Base-by-base conservation (phyloP, 1,284 basidiomycete species). In the Rhodotorula sp. region DNA sequence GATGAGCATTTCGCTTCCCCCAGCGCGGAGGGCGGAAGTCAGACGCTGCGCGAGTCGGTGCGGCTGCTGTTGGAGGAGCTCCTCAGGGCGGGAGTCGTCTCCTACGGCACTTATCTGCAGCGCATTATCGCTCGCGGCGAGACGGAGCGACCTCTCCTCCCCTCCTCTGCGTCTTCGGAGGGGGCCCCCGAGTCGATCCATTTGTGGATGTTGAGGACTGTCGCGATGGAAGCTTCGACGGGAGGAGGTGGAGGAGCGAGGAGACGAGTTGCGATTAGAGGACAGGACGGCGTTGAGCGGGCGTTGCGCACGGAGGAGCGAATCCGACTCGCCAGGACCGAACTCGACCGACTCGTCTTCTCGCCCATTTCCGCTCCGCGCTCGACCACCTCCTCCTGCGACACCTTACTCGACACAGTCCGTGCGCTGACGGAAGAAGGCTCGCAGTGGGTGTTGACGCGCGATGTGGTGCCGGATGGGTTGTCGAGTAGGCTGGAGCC, bases 81-180 rank as follows among this genome's bases (percentile, higher is more conserved):
- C 31, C 60, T 71, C 44, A 62, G 73, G 15, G 60, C 58, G 3
- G 67, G 65, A 7, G 71, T 71, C 26, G 20, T 75, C 24, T 51
- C 55, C 47, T 71, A 69, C 34, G 68, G 71, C 37, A 31, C 59
- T 6, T 75, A 75, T 47, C 58, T 75, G 54, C 73, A 75, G 65
- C 54, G 67, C 16, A 73, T 75, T 65, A 75, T 75, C 34, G 73
- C 73, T 24, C 58, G 73, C 30, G 73, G 73, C 15, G 73, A 75
- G 64, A 75, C 73, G 22, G 73, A 73, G 59, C 34, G 28, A 22
- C 26, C n/a, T 3, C 7, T 26, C 2, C 4, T 1, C 4, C 15
- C 28, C 52, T 28, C 52, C 20, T 30, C 26, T 4, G 46, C 5
- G 20, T 26, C 40, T 10, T 11, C 22, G 54, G 51, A 44, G 46